Evolutionary conservation across 179 eudicot species (phyloP), one percentile per base, ranked within the genome.

Genomic region (Beta corolliflora): DNA sequence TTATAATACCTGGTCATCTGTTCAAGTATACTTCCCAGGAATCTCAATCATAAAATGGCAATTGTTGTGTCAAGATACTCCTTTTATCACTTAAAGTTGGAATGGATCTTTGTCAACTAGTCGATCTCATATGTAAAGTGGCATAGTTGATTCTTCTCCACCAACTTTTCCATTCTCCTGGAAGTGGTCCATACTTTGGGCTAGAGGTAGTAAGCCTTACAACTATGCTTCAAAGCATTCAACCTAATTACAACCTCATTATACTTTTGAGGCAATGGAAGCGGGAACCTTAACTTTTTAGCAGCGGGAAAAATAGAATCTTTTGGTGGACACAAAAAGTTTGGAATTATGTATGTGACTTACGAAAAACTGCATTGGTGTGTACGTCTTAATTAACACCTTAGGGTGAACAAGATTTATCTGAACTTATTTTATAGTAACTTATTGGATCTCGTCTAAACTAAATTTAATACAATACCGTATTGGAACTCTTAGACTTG

Each of bases 71-170:
- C n/a, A 55, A 73, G 77, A 73, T 73, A 73, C 64, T 55, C 48
- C 48, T 12, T 29, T 55, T 54, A 73, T 48, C 14, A 73, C 21
- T 12, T 3, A 25, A 73, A 16, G 59, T 13, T 25, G 61, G 45
- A 73, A 23, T 73, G 76, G 25, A 73, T 73, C 44, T 53, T 52
- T 72, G 76, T 72, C 76, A 52, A 73, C 44, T 73, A 54, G 77
- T 73, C 25, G 14, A 54, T 56, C 48, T 54, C 63, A 3, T 2
- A 15, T 54, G 77, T 55, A 73, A 54, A 73, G 63, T 55, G 15
- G 64, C 48, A 52, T 15, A 56, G 77, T 31, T 14, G 48, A 73
- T 54, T 73, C 64, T 55, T 71, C 54, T 21, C 36, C 19, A 71
- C 48, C 63, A 13, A 21, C 64, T 73, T 53, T 73, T 29, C 64